phyloP scores from a whole-genome alignment of 73 alveolate genomes.

The Blepharisma japonicum region DNA sequence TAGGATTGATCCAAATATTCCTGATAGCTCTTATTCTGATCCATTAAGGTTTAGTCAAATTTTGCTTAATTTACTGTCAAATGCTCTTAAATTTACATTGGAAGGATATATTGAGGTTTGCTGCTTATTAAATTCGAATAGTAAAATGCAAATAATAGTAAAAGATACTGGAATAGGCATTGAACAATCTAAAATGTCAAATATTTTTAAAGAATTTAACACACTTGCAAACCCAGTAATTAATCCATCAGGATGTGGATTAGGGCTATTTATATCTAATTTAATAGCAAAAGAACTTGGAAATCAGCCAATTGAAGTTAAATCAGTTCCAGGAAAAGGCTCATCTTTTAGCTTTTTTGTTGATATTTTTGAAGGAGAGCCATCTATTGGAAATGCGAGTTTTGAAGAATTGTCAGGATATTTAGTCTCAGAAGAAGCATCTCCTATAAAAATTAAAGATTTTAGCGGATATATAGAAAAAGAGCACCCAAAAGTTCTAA shows the following conservation, averaged over 20 bases:
- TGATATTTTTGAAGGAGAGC: not conserved
- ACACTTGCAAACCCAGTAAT: not conserved
- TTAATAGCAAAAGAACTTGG: not conserved
- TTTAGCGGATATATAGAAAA: not conserved
- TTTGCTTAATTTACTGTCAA: slow-evolving; percentile 38
- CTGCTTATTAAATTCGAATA: not conserved
- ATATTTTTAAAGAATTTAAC: not conserved
- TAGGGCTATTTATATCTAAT: not conserved
- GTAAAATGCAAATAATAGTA: not conserved
- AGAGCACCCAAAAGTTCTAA: not conserved
- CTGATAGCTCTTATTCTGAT: slow-evolving; percentile 30
- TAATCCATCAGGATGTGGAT: not conserved
- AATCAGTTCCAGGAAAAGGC: slow-evolving; percentile 12
- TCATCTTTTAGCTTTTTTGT: slow-evolving; percentile 1
- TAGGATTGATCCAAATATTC: not conserved
- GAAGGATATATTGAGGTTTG: slow-evolving; percentile 34
- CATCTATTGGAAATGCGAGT: not conserved
- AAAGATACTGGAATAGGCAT: not conserved
- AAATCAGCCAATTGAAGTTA: not conserved
- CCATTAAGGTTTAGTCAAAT: slow-evolving; percentile 36
- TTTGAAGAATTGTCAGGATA: not conserved
- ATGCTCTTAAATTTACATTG: slow-evolving; percentile 46
- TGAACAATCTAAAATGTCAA: not conserved
- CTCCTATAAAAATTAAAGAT: not conserved
- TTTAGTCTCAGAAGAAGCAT: not conserved